Evolutionary conservation across 345 rosid species (phyloP), one percentile per base, ranked within the genome.

Genomic region (Citrus glauca): DNA sequence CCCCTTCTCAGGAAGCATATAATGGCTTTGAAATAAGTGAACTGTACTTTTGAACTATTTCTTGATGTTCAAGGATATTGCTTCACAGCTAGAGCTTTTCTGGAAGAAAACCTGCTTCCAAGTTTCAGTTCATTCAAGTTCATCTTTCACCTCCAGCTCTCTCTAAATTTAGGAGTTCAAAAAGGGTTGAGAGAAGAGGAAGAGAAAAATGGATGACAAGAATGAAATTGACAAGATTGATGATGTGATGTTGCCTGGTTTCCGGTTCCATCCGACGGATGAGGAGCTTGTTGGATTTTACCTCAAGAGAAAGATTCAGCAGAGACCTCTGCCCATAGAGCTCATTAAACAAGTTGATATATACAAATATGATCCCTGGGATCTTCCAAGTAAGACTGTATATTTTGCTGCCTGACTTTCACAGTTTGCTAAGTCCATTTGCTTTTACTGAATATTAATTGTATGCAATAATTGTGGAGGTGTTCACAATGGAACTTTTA

Each of bases 211-310:
- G 88, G 94, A 86, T 37, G 90, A 87, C 81, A 83, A 83, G 69
- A 81, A 81, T 73, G 92, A 82, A 67, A 71, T 78, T 19, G 92
- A 88, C 55, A 90, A 83, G 85, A 79, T 77, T 53, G 95, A 95
- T 74, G 98, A 93, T 55, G 88, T 85, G 32, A 89, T 95, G 85
- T 69, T 93, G 78, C 99, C 99, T 19, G 99, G 99, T 33, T 95
- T 95, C 80, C 83, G 98, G 57, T 95, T 95, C 59, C 98, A 95
- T 87, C 98, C 99, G 22, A 95, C 99, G 0, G 99, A 95, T 67
- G 99, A 95, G 67, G 98, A 95, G 79, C 95, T 95, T n/a, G 97
- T 95, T 32, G 97, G 87, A 25, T 95, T 93, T 79, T 95, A 95
- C 48, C 86, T 95, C 35, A 88, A 77, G 82, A 79, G 89, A 45